A percentile compares a stretch with the other conserved stretches of the same genome.
phyloP scores from a whole-genome alignment of 1,284 basidiomycete species.

The Malassezia sp. region DNA sequence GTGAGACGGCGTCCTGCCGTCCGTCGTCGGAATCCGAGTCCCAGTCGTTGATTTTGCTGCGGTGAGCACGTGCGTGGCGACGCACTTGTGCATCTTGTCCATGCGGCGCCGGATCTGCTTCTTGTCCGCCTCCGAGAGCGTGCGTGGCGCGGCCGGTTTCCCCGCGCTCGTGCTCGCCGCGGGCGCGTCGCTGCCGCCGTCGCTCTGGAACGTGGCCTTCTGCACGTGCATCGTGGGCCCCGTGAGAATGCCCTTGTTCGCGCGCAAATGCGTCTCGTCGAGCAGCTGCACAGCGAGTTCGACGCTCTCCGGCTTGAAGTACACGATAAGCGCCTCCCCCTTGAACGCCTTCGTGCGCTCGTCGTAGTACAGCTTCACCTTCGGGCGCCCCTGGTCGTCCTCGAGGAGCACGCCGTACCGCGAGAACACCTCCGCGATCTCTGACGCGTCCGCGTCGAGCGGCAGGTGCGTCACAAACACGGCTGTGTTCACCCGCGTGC shows the following conservation, averaged over 20 bases:
- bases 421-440: conserved; percentile 69
- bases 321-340: conserved; percentile 90
- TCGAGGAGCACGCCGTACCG: conserved; percentile 86
- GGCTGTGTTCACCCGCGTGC: conserved; percentile 54
- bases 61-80: not conserved
- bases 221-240: conserved; percentile 63
- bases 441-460: conserved; percentile 60
- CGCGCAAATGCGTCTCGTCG: conserved; percentile 78
- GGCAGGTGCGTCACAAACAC: conserved; percentile 83
- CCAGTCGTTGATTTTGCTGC: conserved; percentile 40
- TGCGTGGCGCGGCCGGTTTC: not conserved
- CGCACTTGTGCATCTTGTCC: conserved; percentile 13
- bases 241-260: conserved; percentile 57
- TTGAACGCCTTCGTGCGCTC: conserved; percentile 66
- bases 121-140: conserved; percentile 13
- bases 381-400: conserved; percentile 71
- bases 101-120: conserved; percentile 13
- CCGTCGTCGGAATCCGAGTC: conserved; percentile 25
- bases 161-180: not conserved
- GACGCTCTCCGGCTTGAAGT: conserved; percentile 93
- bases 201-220: conserved; percentile 61
- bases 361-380: conserved; percentile 84
- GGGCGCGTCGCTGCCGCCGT: not conserved
- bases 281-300: conserved; percentile 70
- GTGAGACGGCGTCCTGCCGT: not conserved